A percentile compares a stretch with the other conserved stretches of the same genome.
phyloP scores from a whole-genome alignment of 352 stramenopile genomes.

The Pythium graminicola region DNA sequence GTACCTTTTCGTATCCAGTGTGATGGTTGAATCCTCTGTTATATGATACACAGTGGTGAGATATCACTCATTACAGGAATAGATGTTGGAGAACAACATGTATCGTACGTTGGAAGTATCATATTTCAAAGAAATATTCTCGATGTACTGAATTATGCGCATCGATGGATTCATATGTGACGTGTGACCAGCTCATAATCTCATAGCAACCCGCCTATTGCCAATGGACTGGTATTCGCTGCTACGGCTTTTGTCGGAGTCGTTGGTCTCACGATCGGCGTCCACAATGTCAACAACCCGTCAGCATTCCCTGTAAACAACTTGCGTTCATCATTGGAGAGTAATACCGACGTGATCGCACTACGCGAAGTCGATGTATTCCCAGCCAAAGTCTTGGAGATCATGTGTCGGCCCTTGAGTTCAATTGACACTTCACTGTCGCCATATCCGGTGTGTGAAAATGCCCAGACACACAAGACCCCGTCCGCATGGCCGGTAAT shows the following conservation, averaged over 20 bases:
- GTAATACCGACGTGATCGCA: conserved; percentile 42
- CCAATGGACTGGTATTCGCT: conserved; percentile 12
- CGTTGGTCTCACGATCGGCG: conserved; percentile 16
- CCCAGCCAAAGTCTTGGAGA: conserved; percentile 17
- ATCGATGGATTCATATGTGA: too few relatives aligned
- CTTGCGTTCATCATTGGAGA: conserved; percentile 52
- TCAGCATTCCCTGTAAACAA: conserved; percentile 55
- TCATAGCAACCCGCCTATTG: too few relatives aligned
- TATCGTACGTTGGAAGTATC: too few relatives aligned
- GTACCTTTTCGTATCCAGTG: conserved; percentile 1
- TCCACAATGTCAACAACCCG: conserved; percentile 46
- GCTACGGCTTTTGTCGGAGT: conserved; percentile 19
- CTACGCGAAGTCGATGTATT: conserved; percentile 18
- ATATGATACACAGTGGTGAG: too few relatives aligned
- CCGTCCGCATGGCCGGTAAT: conserved; percentile 61
- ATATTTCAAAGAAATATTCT: too few relatives aligned
- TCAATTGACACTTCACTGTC: conserved; percentile 45
- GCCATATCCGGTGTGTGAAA: conserved; percentile 36
- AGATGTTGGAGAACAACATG: too few relatives aligned
- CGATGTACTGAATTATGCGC: too few relatives aligned
- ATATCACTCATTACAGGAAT: not conserved
- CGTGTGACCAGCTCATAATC: too few relatives aligned
- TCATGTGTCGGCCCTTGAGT: conserved; percentile 42
- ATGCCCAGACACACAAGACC: conserved; percentile 57
- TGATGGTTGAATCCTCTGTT: not conserved